Base-by-base conservation (phyloP, 805 yeast genomes). In the Nadsonia fulvescens region DNA sequence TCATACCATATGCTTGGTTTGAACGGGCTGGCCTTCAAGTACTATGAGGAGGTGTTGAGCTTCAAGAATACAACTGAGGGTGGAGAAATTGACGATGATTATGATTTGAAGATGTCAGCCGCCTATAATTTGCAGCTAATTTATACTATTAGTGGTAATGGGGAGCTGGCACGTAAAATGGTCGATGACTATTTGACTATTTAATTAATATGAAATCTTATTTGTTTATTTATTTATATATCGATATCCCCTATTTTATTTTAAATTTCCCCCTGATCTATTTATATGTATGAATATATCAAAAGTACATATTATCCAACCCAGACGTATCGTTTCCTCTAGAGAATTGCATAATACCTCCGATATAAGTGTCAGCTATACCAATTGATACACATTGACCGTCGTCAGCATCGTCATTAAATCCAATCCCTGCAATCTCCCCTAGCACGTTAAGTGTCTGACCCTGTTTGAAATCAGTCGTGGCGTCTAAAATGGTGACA, bases 1-100 rank as follows among this genome's bases (percentile, higher is more conserved):
- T 61, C 76, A 4, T 89, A 75, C 50, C 95, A 86, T 40, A 60
- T 78, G 47, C 52, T 86, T 5, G 93, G 93, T 0, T 55, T 89
- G 15, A 62, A 68, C 6, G 55, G 78, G 0, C 51, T 76, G 15
- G 96, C 98, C 0, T 58, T 73, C 5, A 56, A 53, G 12, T 79
- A 71, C 40, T 89, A 89, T 44, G 64, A 74, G 21, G 62, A 59
- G 29, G 94, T 77, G 2, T 47, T 82, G 23, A 45, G 34, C 16
- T 51, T 46, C 24, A 19, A 12, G 1, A 15, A 28, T 1, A n/a
- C n/a, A n/a, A n/a, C n/a, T n/a, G 44, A 37, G 12, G 38, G 46
- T 14, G n/a, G n/a, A n/a, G 55, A 53, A 15, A 36, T 43, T 6
- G 60, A 61, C n/a, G 46, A 44, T 8, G 70, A 65, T 25, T 67